Percentiles rank a stretch among this genome's conserved stretches.
Conservation (phyloP, 176 grass and related monocot species). For the Rhipidocladum racemiflorum region DNA sequence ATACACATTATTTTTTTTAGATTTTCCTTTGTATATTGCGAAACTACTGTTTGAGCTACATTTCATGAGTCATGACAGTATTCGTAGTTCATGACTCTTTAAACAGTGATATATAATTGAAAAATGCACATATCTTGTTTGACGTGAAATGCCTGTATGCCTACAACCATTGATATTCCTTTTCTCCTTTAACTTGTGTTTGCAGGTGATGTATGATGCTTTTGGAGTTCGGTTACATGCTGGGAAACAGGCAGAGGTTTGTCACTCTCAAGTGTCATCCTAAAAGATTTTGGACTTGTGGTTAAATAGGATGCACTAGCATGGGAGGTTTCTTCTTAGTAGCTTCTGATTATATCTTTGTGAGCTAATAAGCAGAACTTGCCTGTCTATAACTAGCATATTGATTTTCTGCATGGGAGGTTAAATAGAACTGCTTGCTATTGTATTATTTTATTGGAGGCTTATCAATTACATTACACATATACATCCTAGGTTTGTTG, state of each 20-base stretch:
- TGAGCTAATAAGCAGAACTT: not conserved
- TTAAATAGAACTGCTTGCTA: not conserved
- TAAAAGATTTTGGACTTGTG: constrained; percentile 5
- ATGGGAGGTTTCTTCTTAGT: constrained; percentile 6
- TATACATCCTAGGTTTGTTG: not conserved
- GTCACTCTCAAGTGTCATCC: not conserved
- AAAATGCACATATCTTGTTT: not conserved
- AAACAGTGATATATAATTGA: not conserved
- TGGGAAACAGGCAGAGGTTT: constrained; percentile 96
- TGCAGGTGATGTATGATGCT: constrained; percentile 91
- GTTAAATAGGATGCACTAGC: not conserved
- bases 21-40: not conserved
- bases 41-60: not conserved
- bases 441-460: not conserved
- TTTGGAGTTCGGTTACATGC: constrained; percentile 92
- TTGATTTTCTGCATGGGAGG: not conserved
- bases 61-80: not conserved
- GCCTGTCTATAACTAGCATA: not conserved
- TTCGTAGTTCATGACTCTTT: not conserved
- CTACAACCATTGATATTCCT: constrained; percentile 24
- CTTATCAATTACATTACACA: not conserved
- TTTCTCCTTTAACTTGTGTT: constrained; percentile 23
- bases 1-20: not conserved
- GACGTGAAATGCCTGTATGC: not conserved
- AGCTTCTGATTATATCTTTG: not conserved